Evolutionary conservation across 306 rosid genomes (phyloP).

Genomic region (Cicer pinnatifidum): DNA sequence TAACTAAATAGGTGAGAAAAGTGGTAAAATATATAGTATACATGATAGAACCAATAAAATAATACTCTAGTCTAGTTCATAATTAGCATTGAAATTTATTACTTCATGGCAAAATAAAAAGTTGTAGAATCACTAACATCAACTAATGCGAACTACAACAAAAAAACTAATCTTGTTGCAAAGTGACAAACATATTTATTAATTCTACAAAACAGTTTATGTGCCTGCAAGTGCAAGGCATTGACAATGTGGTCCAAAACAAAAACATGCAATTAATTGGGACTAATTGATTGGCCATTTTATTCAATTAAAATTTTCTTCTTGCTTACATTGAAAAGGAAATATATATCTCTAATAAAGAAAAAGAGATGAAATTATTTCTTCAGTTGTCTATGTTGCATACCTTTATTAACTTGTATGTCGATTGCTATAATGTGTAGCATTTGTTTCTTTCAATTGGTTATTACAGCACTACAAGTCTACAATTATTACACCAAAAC

Average conservation of each 20-base stretch:
- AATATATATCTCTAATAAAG: neutral
- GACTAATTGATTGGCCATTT: slow-evolving; percentile 14
- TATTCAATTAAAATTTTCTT: neutral
- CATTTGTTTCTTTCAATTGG: slow-evolving; percentile 47
- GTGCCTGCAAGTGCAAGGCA: slow-evolving; percentile 41
- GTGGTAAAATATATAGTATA: too few relatives aligned
- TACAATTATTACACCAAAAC: slow-evolving; percentile 23
- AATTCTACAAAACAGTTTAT: slow-evolving; percentile 36
- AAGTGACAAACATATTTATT: slow-evolving; percentile 47
- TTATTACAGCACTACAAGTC: slow-evolving; percentile 2
- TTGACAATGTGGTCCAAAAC: slow-evolving; percentile 52
- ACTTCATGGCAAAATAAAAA: slow-evolving; percentile 17
- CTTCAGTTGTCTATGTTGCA: slow-evolving; percentile 24
- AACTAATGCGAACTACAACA: neutral
- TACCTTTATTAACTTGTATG: neutral
- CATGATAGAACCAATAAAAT: too few relatives aligned
- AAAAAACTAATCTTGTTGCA: neutral
- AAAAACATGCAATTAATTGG: slow-evolving; percentile 24
- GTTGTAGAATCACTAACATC: slow-evolving; percentile 24
- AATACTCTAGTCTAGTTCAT: too few relatives aligned
- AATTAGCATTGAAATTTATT: neutral
- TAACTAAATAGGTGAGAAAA: too few relatives aligned
- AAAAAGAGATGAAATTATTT: slow-evolving; percentile 19
- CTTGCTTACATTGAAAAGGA: neutral
- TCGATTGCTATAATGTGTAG: neutral